Evolutionary conservation across 2,329 filamentous ascomycete genomes (phyloP), one percentile per base, ranked within the genome.

Genomic region (Cercospora sp.): DNA sequence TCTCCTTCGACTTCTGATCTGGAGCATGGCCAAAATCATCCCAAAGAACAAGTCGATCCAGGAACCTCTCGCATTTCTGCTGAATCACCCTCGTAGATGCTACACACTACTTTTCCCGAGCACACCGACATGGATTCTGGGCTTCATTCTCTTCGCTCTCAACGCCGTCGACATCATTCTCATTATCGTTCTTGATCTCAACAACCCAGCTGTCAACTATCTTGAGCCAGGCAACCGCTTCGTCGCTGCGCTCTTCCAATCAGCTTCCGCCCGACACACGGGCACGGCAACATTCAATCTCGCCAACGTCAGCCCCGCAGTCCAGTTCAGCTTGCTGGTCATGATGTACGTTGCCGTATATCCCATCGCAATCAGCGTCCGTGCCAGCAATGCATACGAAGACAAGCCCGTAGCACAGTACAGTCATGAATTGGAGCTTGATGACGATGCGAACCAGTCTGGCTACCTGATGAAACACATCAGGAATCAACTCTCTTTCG

Each of bases 271-370:
- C 12, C 67, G 67, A 9, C 64, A 67, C 42, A 65, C 65, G 6
- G 67, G 67, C 9, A 67, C 61, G 31, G 48, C 55, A n/a, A 57
- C 65, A 5, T 64, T 67, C 63, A 61, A 70, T 36, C 80, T 87
- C 12, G 59, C 36, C 12, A 55, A 45, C 36, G 28, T 55, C n/a
- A 58, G 18, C 76, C 48, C 84, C 3, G 75, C 75, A 0, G 79
- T 88, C 2, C 85, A 83, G 42, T 85, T 87, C 5, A 83, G 81
- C 2, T 82, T 88, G 0, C 87, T 89, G 0, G 82, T 87, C 55
- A 89, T 89, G 87, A 89, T 90, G 87, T 89, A 89, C 76, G 88
- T 89, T 58, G 84, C 84, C 5, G 83, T 86, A 3, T 88, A 87
- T 67, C 87, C 87, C 0, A 85, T 89, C 33, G 86, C 86, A 13